These are phyloP conservation scores for Betula pendula DNA, from an alignment of 306 rosid species.

Conservation along the genomic window DNA sequence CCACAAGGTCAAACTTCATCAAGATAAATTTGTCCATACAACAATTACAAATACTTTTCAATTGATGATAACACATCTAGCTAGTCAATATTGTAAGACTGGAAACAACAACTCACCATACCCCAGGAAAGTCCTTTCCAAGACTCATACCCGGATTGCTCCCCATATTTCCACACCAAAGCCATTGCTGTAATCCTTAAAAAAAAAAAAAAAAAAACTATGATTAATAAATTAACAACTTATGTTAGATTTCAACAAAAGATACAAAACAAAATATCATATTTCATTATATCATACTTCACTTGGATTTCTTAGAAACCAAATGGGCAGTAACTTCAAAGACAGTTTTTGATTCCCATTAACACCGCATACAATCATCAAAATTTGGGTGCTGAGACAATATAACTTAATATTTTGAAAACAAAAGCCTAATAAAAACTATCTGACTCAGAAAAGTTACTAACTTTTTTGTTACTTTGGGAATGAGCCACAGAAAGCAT, in stretches of 20 bases:
- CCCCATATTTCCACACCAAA: slow-evolving; percentile 94
- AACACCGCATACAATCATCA: background rate
- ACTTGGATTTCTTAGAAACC: background rate
- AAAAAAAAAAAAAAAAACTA: background rate
- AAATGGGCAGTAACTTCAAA: background rate
- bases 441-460: background rate
- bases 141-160: slow-evolving; percentile 66
- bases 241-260: background rate
- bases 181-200: slow-evolving; percentile 86
- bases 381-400: background rate
- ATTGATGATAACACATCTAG: background rate
- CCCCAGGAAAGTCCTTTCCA: slow-evolving; percentile 99
- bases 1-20: background rate
- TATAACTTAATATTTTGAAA: background rate
- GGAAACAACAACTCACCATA: slow-evolving; percentile 55
- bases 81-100: background rate
- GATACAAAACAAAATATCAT: background rate
- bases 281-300: background rate
- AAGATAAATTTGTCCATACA: background rate
- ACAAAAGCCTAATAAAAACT: background rate
- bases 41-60: background rate
- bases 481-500: background rate
- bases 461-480: background rate
- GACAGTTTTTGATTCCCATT: background rate
- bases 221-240: background rate